Evolutionary conservation across 2,329 filamentous ascomycete species (phyloP), one percentile per base, ranked within the genome.

Genomic region (Diaporthe sp.): DNA sequence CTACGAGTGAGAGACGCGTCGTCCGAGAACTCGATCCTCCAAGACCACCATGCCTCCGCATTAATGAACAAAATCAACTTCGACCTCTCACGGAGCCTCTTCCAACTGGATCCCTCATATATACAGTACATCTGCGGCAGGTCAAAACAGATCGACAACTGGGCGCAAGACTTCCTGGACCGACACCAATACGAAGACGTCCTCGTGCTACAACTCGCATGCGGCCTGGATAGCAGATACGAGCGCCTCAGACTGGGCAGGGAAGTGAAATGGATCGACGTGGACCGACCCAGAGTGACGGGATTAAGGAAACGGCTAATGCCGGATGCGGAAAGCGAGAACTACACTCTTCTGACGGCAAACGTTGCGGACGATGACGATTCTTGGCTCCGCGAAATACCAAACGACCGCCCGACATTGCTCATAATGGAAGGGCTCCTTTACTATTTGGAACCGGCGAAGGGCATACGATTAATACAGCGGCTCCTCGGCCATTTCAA

Each of bases 401-500:
- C 77, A 9, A 67, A 71, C 15, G 78, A 79, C 58, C 72, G 77
- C 7, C 78, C 78, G 12, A 76, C 75, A 1, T 38, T 77, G 10
- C 72, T 80, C 52, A 74, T 80, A 50, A 78, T 76, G 52, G 79
- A 80, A 72, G 77, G 78, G 1, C 72, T 80, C n/a, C 74, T 78
- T 42, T 74, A 74, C 28, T 80, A 80, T 69, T 61, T 80, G 13
- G 61, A 74, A 38, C 73, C 74, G 3, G 74, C 76, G 10, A 66
- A 78, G 30, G 81, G 81, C 8, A 22, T 40, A 50, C 45, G 55
- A 17, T 58, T 74, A 33, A 40, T 74, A n/a, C n/a, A 61, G 35
- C 66, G 72, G 25, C 55, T 74, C 3, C 72, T 74, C 9, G 33
- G 57, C 1, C 72, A 70, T 58, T 74, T 74, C 25, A 52, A 13